Evolutionary conservation across 768 basidiomycete genomes (phyloP), one percentile per base, ranked within the genome.

Genomic region (Suillus luteus): DNA sequence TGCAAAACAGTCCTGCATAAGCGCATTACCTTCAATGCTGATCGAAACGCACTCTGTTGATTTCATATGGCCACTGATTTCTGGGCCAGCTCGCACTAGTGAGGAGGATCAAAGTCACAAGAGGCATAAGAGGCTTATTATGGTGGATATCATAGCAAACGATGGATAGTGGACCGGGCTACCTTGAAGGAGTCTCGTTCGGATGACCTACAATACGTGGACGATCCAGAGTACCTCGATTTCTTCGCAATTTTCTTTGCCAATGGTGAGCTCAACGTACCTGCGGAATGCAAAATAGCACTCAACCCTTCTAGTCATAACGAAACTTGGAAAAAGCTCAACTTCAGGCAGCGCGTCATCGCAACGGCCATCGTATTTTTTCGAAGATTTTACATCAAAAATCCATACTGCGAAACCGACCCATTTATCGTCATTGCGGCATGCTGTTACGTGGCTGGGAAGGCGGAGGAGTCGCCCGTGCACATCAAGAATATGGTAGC

Each of bases 321-420:
- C 31, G 31, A 33, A 33, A 33, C 31, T 33, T 2, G 31, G 14
- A 49, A 49, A 78, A 90, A 90, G 66, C 82, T 96, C 46, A 79
- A 80, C 48, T 81, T 98, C 12, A 86, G 95, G 35, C 97, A 99
- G 75, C 86, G 95, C 49, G 93, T 92, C 4, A 92, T 95, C 62
- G 94, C 96, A 3, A 98, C 95, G 1, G 95, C 96, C 27, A 94
- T 90, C 55, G 90, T 98, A 46, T 99, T 94, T 78, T 97, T 99
- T 76, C 87, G 92, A 43, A 82, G 97, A n/a, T 99, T 98, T 78
- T 99, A 99, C 75, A 79, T 96, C 70, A 96, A 96, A 80, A 98
- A 96, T 73, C 83, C 88, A 9, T 96, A 95, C 72, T 95, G 92
- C 79, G 95, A 97, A 73, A 98, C 96, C 0, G 97, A 99, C 67